A percentile compares a stretch with the other conserved stretches of the same genome.
These are phyloP conservation scores for Dimocarpus longan DNA, from an alignment of 345 rosid species.

Conservation along the genomic window DNA sequence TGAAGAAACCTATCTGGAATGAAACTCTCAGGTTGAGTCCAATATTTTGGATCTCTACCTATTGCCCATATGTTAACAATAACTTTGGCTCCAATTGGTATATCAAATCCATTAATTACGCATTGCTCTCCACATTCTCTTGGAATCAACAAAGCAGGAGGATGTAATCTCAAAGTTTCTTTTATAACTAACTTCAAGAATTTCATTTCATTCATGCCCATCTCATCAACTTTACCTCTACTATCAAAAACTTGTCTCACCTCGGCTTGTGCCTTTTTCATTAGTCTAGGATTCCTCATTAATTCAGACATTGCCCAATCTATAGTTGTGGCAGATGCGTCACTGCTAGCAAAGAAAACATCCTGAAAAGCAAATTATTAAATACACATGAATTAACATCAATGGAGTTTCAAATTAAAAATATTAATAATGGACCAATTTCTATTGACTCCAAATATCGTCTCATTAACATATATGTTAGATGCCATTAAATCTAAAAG, in stretches of 20 bases:
- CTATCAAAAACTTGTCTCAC: slow-evolving; percentile 22
- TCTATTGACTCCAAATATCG: no score
- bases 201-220: slow-evolving; percentile 14
- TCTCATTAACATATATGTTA: no score
- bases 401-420: no score
- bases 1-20: slow-evolving; percentile 32
- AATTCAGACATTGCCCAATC: slow-evolving; percentile 41
- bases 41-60: slow-evolving; percentile 37
- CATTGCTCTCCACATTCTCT: no score
- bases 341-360: slow-evolving; percentile 31
- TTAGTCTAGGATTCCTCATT: slow-evolving; percentile 23
- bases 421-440: no score
- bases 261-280: slow-evolving; percentile 29
- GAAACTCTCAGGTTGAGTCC: slow-evolving; percentile 39
- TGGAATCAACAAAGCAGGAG: no score
- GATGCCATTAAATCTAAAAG: no score
- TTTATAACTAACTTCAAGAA: slow-evolving; percentile 25
- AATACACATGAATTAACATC: no score
- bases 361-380: not conserved
- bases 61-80: slow-evolving; percentile 36
- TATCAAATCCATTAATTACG: no score
- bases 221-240: slow-evolving; percentile 28
- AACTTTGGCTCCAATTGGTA: slow-evolving; percentile 15
- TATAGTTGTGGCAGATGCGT: slow-evolving; percentile 27
- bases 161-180: slow-evolving; percentile 5